Evolutionary conservation across 2,329 filamentous ascomycete species (phyloP), one percentile per base, ranked within the genome.

Genomic region (Penicillium vulpinum): DNA sequence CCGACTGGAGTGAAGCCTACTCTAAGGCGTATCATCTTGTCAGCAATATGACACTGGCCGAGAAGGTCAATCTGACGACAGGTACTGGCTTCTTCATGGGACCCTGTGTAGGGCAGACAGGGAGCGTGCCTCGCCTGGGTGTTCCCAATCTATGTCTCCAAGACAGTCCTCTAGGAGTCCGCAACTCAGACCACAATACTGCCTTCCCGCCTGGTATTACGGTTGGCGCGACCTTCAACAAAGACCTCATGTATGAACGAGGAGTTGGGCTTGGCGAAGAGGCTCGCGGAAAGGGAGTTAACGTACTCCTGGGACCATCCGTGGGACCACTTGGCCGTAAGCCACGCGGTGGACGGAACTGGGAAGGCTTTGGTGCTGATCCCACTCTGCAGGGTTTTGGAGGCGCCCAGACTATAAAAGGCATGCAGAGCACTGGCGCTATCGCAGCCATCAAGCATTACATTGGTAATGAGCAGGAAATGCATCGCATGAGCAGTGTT

Each of bases 171-270:
- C 78, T 88, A 33, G 90, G 90, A 2, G 79, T 94, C 15, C 84
- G 88, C 28, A 84, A 84, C n/a, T 85, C 88, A 1, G 88, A 92
- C 62, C 85, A 90, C 58, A 85, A 87, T 51, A 92, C 89, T 0
- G 88, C 85, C 0, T 94, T 93, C 64, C 90, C 90, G 0, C 83
- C 89, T 9, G 90, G 89, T n/a, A 89, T 93, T 63, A 91, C 88
- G 0, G 83, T 83, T 1, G 89, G 88, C 18, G 88, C 88, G 2
- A 91, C 89, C 0, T 92, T 86, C 70, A 87, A 89, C 73, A 92
- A 91, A 75, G 78, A 83, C 16, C 76, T 91, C 48, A 87, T 91
- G 73, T 87, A 88, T 61, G 79, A 83, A 50, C 83, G 89, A 28
- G 89, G 84, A 2, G 82, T 85, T 15, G 88, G 86, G 2, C 76